These are phyloP conservation scores for Rhipidocladum racemiflorum DNA, from an alignment of 176 grass and related monocot genomes.

Conservation along the genomic window DNA sequence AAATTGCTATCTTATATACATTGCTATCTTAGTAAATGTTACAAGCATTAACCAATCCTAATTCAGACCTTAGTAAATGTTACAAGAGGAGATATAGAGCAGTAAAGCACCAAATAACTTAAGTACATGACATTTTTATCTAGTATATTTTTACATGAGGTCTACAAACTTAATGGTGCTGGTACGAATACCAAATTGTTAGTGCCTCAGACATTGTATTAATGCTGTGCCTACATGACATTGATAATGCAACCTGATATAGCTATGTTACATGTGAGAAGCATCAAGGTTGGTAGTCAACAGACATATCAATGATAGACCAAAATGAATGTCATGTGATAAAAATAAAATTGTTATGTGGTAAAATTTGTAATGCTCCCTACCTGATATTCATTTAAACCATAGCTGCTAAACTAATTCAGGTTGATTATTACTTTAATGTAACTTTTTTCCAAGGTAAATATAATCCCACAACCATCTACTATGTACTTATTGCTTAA, in stretches of 20 bases:
- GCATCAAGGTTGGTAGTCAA: background rate
- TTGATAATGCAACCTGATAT: background rate
- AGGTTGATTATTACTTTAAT: background rate
- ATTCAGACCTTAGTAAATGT: constrained; percentile 6
- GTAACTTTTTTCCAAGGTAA: background rate
- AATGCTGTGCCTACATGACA: background rate
- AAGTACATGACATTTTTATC: background rate
- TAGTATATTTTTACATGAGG: background rate
- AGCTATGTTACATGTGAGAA: background rate
- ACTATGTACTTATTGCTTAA: background rate
- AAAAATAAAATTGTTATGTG: background rate
- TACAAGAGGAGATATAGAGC: constrained; percentile 15
- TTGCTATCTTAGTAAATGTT: too few relatives aligned
- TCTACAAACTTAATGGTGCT: background rate
- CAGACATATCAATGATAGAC: background rate
- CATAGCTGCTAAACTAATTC: background rate
- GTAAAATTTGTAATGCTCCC: background rate
- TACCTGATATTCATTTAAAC: background rate
- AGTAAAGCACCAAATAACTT: background rate
- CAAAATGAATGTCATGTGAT: background rate
- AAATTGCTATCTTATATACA: too few relatives aligned
- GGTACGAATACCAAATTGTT: background rate
- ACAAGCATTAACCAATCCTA: constrained; percentile 21
- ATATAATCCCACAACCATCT: background rate
- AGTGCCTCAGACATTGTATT: background rate